Evolutionary conservation across 306 rosid species (phyloP).

Genomic region (Cucurbita argyrosperma): DNA sequence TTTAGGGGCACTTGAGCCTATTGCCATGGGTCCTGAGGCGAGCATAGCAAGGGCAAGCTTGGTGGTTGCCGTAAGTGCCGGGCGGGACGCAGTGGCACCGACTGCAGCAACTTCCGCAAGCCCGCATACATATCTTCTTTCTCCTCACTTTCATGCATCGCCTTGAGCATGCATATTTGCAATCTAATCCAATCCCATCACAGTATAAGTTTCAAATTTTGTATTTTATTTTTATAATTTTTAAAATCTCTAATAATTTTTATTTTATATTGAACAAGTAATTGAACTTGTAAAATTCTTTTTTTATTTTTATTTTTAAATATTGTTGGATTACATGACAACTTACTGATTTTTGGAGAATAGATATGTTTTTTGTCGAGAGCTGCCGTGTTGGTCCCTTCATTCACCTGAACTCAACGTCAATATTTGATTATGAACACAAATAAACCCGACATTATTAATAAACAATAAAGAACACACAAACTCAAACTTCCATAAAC

Average conservation of each 20-base stretch:
- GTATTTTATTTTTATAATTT: not conserved
- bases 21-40: slow-evolving; percentile 40
- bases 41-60: slow-evolving; percentile 48
- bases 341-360: slow-evolving; percentile 29
- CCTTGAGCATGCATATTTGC: slow-evolving; percentile 23
- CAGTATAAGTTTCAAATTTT: not conserved
- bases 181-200: slow-evolving; percentile 14
- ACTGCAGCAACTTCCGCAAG: slow-evolving; percentile 39
- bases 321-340: not conserved
- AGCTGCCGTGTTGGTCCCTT: slow-evolving; percentile 10
- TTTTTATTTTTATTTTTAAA: too few relatives aligned
- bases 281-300: not conserved
- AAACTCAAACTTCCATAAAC: too few relatives aligned
- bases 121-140: slow-evolving; percentile 33
- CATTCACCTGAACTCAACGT: slow-evolving; percentile 12
- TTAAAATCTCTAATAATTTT: not conserved
- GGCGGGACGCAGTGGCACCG: slow-evolving; percentile 53
- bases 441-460: too few relatives aligned
- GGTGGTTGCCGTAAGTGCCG: slow-evolving; percentile 38
- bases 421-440: not conserved
- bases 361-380: not conserved
- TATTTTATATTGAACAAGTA: too few relatives aligned
- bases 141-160: slow-evolving; percentile 36
- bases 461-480: too few relatives aligned
- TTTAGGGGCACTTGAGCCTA: slow-evolving; percentile 48